Base-by-base conservation (phyloP, 805 yeast species). In the Candida piceae region DNA sequence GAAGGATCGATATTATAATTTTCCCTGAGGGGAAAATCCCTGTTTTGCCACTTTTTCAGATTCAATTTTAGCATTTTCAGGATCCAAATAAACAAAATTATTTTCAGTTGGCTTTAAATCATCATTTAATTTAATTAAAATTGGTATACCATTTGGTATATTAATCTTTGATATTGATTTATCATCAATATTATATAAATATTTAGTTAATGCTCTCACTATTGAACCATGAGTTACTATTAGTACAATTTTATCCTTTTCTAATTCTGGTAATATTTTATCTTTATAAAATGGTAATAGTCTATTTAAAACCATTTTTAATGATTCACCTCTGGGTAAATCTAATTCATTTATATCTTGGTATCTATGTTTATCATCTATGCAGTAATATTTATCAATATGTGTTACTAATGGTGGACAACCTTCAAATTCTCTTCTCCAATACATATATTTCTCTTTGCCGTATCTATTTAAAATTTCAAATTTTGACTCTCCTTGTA, bases 211-310 rank as follows among this genome's bases (percentile, higher is more conserved):
- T 7, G 88, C 84, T 56, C 95, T 70, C 42, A 83, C 83, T 5
- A 89, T 76, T 57, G 85, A 79, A 29, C 95, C 95, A 69, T 84
- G 95, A 11, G 85, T 86, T 35, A 84, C 84, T 42, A 84, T 61
- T 39, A 84, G 56, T 13, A 83, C 81, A 23, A 78, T 74, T 53
- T 78, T 74, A 28, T 69, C 74, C 5, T 60, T 55, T 48, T 62
- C 55, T 45, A 77, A 61, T 44, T 71, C 73, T 31, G 64, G 57
- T 41, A 74, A 64, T 30, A 78, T 67, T n/a, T 70, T 69, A 32
- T 69, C 66, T 37, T 70, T 67, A 57, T 70, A 69, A 60, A 79
- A 78, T 18, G 85, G 86, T 43, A 72, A 64, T 50, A 84, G 58
- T 63, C 95, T 63, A 48, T 70, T 69, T 29, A 79, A 73, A 18